These are phyloP conservation scores for Geranomyces variabilis DNA, from an alignment of 192 early-diverging fungal genomes.

Conservation along the genomic window DNA sequence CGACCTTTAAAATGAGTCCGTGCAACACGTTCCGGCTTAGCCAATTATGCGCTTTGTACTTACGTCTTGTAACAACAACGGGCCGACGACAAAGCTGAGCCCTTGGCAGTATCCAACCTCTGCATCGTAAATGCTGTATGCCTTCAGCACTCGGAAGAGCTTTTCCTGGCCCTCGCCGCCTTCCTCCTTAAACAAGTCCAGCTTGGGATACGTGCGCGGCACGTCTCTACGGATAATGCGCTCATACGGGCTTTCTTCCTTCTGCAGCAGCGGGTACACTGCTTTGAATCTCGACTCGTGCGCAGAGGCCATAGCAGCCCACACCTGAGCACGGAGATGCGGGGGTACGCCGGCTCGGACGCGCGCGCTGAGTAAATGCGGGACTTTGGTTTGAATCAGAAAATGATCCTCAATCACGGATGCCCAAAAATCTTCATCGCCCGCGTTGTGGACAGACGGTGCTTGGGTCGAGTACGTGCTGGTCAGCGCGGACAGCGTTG, in stretches of 20 bases:
- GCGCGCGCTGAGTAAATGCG: constrained; percentile 62
- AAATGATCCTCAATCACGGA: constrained; percentile 37
- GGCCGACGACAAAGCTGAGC: constrained; percentile 84
- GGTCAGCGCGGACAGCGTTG: constrained; percentile 21
- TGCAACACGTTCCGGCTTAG: background rate
- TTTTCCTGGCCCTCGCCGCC: constrained; percentile 83
- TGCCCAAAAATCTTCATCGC: constrained; percentile 39
- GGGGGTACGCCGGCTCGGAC: constrained; percentile 79
- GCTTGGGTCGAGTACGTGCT: constrained; percentile 18
- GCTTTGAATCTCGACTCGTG: constrained; percentile 69
- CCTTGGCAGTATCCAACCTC: constrained; percentile 98
- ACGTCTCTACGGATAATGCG: constrained; percentile 87
- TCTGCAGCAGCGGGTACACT: constrained; percentile 69
- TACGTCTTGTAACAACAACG: constrained; percentile 80
- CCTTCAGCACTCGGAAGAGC: constrained; percentile 84
- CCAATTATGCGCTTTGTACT: constrained; percentile 25
- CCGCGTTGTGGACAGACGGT: background rate
- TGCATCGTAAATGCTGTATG: constrained; percentile 84
- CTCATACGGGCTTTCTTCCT: constrained; percentile 59
- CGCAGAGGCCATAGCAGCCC: constrained; percentile 82
- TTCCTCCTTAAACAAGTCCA: constrained; percentile 78
- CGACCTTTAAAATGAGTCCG: background rate
- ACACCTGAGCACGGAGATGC: constrained; percentile 79
- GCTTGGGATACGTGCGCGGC: constrained; percentile 83
- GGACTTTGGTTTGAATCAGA: constrained; percentile 28